Evolutionary conservation across 2,329 filamentous ascomycete species (phyloP).

Genomic region (Alternaria panax): DNA sequence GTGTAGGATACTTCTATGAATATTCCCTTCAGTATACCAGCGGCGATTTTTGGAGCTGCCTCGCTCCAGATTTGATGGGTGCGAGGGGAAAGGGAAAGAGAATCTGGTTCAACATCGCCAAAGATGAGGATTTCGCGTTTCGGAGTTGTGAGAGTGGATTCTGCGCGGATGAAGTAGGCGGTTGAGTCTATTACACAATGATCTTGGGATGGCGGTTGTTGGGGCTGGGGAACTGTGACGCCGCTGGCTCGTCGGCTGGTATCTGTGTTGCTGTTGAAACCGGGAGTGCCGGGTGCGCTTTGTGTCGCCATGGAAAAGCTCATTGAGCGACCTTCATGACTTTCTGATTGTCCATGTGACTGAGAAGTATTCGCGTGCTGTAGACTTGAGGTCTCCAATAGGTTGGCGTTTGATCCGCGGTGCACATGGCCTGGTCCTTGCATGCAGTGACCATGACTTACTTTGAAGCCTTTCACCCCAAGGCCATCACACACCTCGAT

Average conservation of each 20-base stretch:
- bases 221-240: constrained; percentile 29
- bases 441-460: constrained; percentile 91
- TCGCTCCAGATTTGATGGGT: constrained; percentile 87
- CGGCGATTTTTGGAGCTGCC: constrained; percentile 82
- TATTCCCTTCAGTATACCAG: constrained; percentile 76
- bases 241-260: constrained; percentile 27
- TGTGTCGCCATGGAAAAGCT: constrained; percentile 46
- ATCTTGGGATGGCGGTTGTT: constrained; percentile 18
- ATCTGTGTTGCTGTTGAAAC: constrained; percentile 30
- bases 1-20: constrained; percentile 97
- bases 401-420: constrained; percentile 53
- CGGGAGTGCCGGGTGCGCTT: constrained; percentile 48
- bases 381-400: constrained; percentile 46
- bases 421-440: constrained; percentile 61
- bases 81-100: constrained; percentile 79
- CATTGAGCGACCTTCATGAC: constrained; percentile 40
- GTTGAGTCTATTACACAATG: constrained; percentile 84
- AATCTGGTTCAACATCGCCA: constrained; percentile 94
- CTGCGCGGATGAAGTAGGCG: constrained; percentile 89
- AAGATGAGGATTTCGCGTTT: constrained; percentile 83
- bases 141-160: constrained; percentile 50
- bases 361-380: constrained; percentile 32
- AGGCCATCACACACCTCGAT: constrained; percentile 87
- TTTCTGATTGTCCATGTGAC: constrained; percentile 28
- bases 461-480: constrained; percentile 83